Evolutionary conservation across 108 stramenopile species (phyloP), one percentile per base, ranked within the genome.

Genomic region (Bacterosira constricta): DNA sequence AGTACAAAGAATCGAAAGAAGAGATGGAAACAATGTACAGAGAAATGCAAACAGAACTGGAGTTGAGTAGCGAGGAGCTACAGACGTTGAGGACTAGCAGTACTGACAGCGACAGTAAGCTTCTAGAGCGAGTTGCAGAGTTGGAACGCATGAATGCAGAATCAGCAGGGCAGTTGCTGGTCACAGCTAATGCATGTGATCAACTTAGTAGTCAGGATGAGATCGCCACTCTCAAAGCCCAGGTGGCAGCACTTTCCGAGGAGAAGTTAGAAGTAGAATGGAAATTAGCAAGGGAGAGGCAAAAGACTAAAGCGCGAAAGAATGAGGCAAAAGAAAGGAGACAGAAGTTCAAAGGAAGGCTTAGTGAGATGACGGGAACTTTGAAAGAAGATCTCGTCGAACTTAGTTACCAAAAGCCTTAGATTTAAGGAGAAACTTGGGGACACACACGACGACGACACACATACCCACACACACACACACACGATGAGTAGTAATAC

Each of bases 221-320:
- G 2, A 30, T 54, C 15, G 53, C 30, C 30, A 31, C 53, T n/a
- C 53, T 54, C 30, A 34, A 11, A 15, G 9, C 53, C 29, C 11
- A 26, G 15, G 32, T 54, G 1, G 53, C 27, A 3, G 9, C 12
- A 36, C 62, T 73, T 45, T 35, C 44, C 1, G 44, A 64, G 34
- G 71, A 73, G 35, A 73, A 73, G 54, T 49, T 52, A 30, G 52
- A 73, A 37, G 13, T 73, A 8, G 71, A 73, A 46, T 63, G 17
- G 32, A 73, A 30, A 21, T 23, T 73, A 30, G 45, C 32, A 26
- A 36, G 44, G 1, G 71, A 73, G 44, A n/a, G 60, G 9, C 47
- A 62, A 29, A 71, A 71, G 27, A 38, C 70, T 32, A 42, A 38
- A 23, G 50, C 63, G 25, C 13, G 63, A 27, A 63, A 63, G 37